phyloP scores from a whole-genome alignment of 2,329 filamentous ascomycete species.

The Aschersonia sp. region DNA sequence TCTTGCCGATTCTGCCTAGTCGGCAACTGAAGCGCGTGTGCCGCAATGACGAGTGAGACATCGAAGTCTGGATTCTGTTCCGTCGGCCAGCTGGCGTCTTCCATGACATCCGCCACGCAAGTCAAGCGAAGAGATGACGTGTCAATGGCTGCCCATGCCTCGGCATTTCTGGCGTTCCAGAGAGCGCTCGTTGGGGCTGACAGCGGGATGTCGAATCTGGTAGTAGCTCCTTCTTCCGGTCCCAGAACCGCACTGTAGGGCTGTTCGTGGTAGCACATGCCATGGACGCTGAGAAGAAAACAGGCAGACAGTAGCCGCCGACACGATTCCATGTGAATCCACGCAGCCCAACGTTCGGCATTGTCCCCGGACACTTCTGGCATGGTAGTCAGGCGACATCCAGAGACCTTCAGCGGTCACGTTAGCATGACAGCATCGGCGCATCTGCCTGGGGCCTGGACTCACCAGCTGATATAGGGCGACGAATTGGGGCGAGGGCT shows the following conservation, averaged over 20 bases:
- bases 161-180: slow-evolving; percentile 32
- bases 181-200: slow-evolving; percentile 26
- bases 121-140: slow-evolving; percentile 11
- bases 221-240: slow-evolving; percentile 20
- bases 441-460: slow-evolving; percentile 6
- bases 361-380: slow-evolving; percentile 3
- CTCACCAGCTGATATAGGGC: slow-evolving; percentile 39
- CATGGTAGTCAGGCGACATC: not conserved
- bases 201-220: slow-evolving; percentile 28
- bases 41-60: slow-evolving; percentile 23
- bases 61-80: slow-evolving; percentile 24
- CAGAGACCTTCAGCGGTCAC: slow-evolving; percentile 1
- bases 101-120: slow-evolving; percentile 13
- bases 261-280: slow-evolving; percentile 39
- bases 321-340: slow-evolving; percentile 36
- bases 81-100: slow-evolving; percentile 19
- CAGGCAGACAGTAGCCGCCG: slow-evolving; percentile 40
- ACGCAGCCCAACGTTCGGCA: slow-evolving; percentile 30
- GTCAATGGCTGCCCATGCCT: slow-evolving; percentile 28
- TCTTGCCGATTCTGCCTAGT: slow-evolving; percentile 14
- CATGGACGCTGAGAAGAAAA: slow-evolving; percentile 41
- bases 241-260: slow-evolving; percentile 17
- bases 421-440: slow-evolving; percentile 2
- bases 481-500: slow-evolving; percentile 33
- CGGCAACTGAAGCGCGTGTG: slow-evolving; percentile 22